A percentile compares a stretch with the other conserved stretches of the same genome.
phyloP scores from a whole-genome alignment of 352 stramenopile genomes.

The Vaucheria bursata region DNA sequence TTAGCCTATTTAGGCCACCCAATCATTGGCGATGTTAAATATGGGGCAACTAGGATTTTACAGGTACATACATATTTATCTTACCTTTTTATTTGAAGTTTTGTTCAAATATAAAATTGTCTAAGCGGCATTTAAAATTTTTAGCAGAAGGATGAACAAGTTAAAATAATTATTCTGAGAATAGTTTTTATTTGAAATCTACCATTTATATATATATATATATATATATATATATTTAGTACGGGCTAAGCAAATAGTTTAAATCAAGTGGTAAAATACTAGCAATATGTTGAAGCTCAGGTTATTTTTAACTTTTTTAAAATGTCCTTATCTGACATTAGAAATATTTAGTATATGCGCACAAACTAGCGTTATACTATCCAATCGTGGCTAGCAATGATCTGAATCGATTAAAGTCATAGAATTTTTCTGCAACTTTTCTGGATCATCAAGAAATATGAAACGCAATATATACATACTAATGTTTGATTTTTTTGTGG shows the following conservation, averaged over 20 bases:
- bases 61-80: no score
- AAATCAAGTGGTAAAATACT: no score
- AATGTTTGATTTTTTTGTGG: background rate
- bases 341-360: background rate
- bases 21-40: conserved; percentile 41
- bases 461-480: background rate
- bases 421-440: background rate
- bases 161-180: background rate
- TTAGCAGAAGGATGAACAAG: background rate
- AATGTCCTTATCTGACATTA: no score
- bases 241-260: no score
- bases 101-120: no score
- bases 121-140: background rate
- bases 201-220: background rate
- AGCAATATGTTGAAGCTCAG: no score
- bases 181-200: background rate
- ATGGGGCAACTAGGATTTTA: conserved; percentile 10
- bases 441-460: background rate
- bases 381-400: no score
- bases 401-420: no score
- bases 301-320: no score
- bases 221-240: background rate
- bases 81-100: no score
- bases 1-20: conserved; percentile 43
- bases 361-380: background rate